Evolutionary conservation across 306 rosid genomes (phyloP).

Genomic region (Begonia peltatifolia): DNA sequence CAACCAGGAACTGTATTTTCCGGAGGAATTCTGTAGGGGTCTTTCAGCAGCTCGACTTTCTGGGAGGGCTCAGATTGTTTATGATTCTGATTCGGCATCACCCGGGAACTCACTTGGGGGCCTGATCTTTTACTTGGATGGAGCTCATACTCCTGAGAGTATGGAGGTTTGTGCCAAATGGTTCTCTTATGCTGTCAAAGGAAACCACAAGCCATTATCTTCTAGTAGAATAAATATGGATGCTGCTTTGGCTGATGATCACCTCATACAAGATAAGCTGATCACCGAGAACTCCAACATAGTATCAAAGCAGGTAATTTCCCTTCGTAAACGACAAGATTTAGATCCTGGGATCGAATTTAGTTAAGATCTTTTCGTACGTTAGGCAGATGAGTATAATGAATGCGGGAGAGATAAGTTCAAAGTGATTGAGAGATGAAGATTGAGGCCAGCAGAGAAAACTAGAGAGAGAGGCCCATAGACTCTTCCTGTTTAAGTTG

Average conservation of each 20-base stretch:
- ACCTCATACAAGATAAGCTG: constrained; percentile 13
- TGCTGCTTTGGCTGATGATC: constrained; percentile 19
- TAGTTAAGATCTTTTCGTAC: background rate
- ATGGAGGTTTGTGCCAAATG: constrained; percentile 51
- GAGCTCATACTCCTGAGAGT: constrained; percentile 90
- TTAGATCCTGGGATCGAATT: no score
- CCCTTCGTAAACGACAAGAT: background rate
- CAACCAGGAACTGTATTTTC: constrained; percentile 28
- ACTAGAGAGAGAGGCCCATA: no score
- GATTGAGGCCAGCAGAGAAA: no score
- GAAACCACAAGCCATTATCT: constrained; percentile 15
- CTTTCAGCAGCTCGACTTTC: constrained; percentile 47
- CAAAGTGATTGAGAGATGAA: no score
- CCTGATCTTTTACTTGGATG: constrained; percentile 65
- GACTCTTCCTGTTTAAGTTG: no score
- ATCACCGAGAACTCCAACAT: constrained; percentile 15
- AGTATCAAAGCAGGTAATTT: constrained; percentile 31
- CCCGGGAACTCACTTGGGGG: constrained; percentile 31
- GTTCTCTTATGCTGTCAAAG: constrained; percentile 27
- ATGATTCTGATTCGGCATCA: constrained; percentile 22
- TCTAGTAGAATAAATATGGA: constrained; percentile 13
- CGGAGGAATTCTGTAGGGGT: constrained; percentile 49
- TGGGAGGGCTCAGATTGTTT: constrained; percentile 60
- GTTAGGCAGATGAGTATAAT: no score
- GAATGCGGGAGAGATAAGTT: no score